Percentiles rank a stretch among this genome's conserved stretches.
phyloP scores from a whole-genome alignment of 306 rosid genomes.

The Cicer pinnatifidum region DNA sequence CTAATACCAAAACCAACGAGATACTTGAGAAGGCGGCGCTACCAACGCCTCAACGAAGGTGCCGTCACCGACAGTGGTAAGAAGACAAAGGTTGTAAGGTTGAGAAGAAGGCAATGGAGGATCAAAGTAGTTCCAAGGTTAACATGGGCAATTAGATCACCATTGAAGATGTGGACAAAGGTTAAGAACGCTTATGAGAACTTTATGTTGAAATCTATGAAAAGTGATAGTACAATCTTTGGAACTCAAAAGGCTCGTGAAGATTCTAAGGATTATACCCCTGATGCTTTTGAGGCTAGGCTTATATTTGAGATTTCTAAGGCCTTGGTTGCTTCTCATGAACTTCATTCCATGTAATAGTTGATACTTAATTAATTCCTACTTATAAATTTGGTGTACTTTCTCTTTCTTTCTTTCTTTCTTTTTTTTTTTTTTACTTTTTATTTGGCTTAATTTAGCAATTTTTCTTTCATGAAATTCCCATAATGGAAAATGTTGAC shows the following conservation, averaged over 20 bases:
- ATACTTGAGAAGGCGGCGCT: slow-evolving; percentile 48
- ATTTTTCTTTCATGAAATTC: not conserved
- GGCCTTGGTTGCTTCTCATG: slow-evolving; percentile 55
- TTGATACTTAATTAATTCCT: not conserved
- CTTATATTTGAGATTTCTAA: slow-evolving; percentile 67
- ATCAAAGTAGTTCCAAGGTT: slow-evolving; percentile 49
- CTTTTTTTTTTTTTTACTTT: not conserved
- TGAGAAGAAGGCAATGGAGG: slow-evolving; percentile 51
- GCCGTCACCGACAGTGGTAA: slow-evolving; percentile 11
- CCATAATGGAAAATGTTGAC: no score
- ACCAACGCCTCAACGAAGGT: slow-evolving; percentile 45
- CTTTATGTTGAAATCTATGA: slow-evolving; percentile 51
- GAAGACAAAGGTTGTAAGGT: slow-evolving; percentile 39
- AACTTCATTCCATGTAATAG: slow-evolving; percentile 41
- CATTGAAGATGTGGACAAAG: slow-evolving; percentile 56
- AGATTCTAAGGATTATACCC: slow-evolving; percentile 13
- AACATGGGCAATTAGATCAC: slow-evolving; percentile 48
- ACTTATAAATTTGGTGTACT: not conserved
- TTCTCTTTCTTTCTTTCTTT: no score
- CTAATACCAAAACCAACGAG: slow-evolving; percentile 51
- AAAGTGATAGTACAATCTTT: slow-evolving; percentile 36
- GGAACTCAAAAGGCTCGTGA: slow-evolving; percentile 45
- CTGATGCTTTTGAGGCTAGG: slow-evolving; percentile 54
- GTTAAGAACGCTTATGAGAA: slow-evolving; percentile 54
- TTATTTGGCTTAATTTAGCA: not conserved